Evolutionary conservation across 495 filamentous ascomycete species (phyloP).

Genomic region (Talaromyces proteolyticus): DNA sequence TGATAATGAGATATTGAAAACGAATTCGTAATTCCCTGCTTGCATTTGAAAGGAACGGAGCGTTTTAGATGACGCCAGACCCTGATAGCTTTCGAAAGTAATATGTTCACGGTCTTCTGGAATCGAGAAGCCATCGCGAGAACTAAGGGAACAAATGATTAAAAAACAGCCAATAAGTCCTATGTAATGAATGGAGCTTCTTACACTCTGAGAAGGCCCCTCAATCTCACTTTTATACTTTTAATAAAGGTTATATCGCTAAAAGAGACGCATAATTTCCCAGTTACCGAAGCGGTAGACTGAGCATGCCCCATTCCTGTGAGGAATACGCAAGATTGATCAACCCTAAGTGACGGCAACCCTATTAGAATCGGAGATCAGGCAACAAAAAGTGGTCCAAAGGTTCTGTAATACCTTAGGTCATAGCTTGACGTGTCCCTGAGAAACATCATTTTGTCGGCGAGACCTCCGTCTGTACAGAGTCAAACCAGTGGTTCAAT

Average conservation of each 20-base stretch:
- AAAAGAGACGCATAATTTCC: constrained; percentile 10
- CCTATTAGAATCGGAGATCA: not conserved
- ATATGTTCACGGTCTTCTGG: constrained; percentile 7
- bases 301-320: constrained; percentile 5
- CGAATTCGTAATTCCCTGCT: constrained; percentile 18
- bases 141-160: not conserved
- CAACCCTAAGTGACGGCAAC: constrained; percentile 7
- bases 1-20: constrained; percentile 15
- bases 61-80: constrained; percentile 13
- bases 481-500: not conserved
- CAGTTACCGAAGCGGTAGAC: constrained; percentile 7
- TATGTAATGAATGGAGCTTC: not conserved
- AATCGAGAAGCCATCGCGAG: constrained; percentile 5
- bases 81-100: constrained; percentile 11
- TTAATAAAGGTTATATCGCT: constrained; percentile 5
- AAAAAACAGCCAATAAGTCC: too few species aligned
- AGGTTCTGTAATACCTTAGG: constrained; percentile 4
- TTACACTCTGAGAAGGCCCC: constrained; percentile 14
- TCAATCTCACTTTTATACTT: constrained; percentile 12
- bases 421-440: not conserved
- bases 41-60: constrained; percentile 15
- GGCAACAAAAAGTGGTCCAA: not conserved
- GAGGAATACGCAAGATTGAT: constrained; percentile 15
- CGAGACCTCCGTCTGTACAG: too few species aligned
- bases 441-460: too few species aligned